Base-by-base conservation (phyloP, 371 early-diverging fungal species). In the Phascolomyces articulosus region DNA sequence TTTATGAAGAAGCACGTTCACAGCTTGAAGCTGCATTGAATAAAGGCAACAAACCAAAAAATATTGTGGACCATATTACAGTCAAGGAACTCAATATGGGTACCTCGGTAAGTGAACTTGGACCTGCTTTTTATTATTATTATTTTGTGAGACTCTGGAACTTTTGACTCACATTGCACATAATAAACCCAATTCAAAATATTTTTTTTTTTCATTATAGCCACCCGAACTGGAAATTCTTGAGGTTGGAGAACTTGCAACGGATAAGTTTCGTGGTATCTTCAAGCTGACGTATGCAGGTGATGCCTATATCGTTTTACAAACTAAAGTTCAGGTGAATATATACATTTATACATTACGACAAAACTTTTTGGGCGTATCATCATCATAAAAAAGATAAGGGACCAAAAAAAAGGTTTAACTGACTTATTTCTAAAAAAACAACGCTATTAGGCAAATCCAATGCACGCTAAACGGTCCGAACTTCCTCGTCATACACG, bases 151-250 rank as follows among this genome's bases (percentile, higher is more conserved):
- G 40, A 7, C 31, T 48, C n/a, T 28, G 13, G 58, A 15, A 24
- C 49, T 34, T 34, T 34, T 34, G 34, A 9, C 34, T 34, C 34
- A 34, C 34, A n/a, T n/a, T n/a, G n/a, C 34, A 0, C 34, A 34
- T 34, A 34, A 34, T 9, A 34, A 9, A 34, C 34, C 0, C 6
- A 9, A 34, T 11, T 34, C 34, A 0, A 9, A 34, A 34, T 34
- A 34, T 34, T 34, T 9, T 9, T 9, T 9, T 34, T 2, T 9
- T 11, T 9, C 6, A 9, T 9, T 2, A 34, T 2, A 94, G 91
- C 93, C 99, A 23, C 99, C 99, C 16, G 96, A 96, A 51, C 85
- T 99, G 28, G 98, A 98, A 70, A 95, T 99, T 65, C 78, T 99
- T n/a, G 99, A 99, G 68, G 95, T 99, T 66, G 93, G 96, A 40